phyloP scores from a whole-genome alignment of 108 stramenopile species.

The Schizochytrium sp. region DNA sequence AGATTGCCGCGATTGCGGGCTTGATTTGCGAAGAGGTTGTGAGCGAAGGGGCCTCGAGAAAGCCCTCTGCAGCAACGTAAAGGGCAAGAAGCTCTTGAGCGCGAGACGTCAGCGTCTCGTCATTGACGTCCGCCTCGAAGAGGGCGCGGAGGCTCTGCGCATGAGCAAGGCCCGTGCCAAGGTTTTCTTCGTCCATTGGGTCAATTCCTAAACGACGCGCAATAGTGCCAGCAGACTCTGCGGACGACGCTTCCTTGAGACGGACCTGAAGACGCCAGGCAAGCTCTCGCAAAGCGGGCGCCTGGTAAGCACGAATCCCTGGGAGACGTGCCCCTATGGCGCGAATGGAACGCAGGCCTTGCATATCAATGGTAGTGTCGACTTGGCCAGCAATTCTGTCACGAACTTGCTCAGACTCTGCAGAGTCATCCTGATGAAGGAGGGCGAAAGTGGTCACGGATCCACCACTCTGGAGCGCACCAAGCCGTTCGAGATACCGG shows the following conservation, averaged over 20 bases:
- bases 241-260: neutral
- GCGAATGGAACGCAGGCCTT: neutral
- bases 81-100: neutral
- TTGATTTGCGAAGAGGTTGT: neutral
- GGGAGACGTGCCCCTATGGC: neutral
- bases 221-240: neutral
- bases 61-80: neutral
- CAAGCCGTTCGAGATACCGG: neutral
- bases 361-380: neutral
- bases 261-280: neutral
- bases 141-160: neutral
- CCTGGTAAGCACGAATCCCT: neutral
- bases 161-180: neutral
- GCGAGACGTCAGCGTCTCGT: neutral
- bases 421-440: neutral
- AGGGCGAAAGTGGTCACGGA: neutral
- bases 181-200: neutral
- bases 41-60: neutral
- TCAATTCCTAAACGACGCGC: neutral
- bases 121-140: neutral
- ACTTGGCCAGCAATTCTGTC: slow-evolving; percentile 11
- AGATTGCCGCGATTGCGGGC: too few species aligned
- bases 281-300: neutral
- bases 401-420: neutral
- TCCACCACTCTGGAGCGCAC: too few species aligned